A percentile compares a stretch with the other conserved stretches of the same genome.
Conservation (phyloP, 2,329 filamentous ascomycete species). For the Thelonectria discophora region DNA sequence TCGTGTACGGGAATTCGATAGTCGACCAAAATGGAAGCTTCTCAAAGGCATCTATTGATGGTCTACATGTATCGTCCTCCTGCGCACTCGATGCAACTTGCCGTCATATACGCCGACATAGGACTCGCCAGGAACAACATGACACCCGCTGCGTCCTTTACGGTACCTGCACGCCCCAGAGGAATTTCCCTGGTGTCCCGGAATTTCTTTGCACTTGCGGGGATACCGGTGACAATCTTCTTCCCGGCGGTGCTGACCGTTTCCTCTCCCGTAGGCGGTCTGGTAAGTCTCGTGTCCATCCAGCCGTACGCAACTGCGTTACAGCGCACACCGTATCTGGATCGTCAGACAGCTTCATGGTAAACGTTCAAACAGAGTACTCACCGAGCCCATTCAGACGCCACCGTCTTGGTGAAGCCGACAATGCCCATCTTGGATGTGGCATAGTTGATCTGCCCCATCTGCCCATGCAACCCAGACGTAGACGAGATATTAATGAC, state of each 20-base stretch:
- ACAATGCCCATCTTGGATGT: conserved; percentile 80
- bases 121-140: conserved; percentile 10
- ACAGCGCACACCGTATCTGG: conserved; percentile 1
- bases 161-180: conserved; percentile 3
- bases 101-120: conserved; percentile 5
- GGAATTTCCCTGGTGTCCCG: conserved; percentile 5
- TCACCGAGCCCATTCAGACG: conserved; percentile 76
- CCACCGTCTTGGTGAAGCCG: conserved; percentile 82
- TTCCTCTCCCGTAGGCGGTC: not conserved
- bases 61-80: conserved; percentile 12
- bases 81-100: conserved; percentile 6
- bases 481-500: conserved; percentile 83
- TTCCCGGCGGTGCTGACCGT: not conserved
- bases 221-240: conserved; percentile 2
- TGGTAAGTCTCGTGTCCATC: conserved; percentile 10
- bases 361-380: not conserved
- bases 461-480: conserved; percentile 80
- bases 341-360: not conserved
- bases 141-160: conserved; percentile 1
- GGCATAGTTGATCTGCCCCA: conserved; percentile 83
- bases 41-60: not conserved
- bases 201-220: not conserved
- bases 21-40: no score
- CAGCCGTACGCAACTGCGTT: conserved; percentile 10
- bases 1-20: no score